These are phyloP conservation scores for Cladorrhinum samala DNA, from an alignment of 495 filamentous ascomycete species.

Conservation along the genomic window DNA sequence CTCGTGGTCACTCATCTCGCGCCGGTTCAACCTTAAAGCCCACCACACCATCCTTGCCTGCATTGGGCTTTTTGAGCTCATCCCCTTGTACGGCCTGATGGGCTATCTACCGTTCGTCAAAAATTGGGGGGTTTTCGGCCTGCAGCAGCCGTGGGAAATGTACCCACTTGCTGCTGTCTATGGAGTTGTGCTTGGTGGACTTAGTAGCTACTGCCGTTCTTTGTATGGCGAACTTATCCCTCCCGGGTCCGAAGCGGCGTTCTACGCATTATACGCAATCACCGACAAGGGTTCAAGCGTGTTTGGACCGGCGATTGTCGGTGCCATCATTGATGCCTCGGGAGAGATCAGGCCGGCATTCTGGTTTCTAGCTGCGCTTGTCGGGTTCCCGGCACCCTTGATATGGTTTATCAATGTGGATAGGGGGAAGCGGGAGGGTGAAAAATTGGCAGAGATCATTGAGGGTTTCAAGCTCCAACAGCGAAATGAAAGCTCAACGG, in stretches of 20 bases:
- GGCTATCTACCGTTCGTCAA: slow-evolving; percentile 82
- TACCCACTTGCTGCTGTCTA: slow-evolving; percentile 87
- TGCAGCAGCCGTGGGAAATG: slow-evolving; percentile 96
- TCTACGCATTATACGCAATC: slow-evolving; percentile 94
- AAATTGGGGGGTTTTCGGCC: slow-evolving; percentile 66
- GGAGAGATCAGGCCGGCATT: slow-evolving; percentile 92
- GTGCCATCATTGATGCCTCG: slow-evolving; percentile 79
- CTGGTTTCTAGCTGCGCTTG: slow-evolving; percentile 78
- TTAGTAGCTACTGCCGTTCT: slow-evolving; percentile 90
- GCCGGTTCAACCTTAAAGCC: slow-evolving; percentile 56
- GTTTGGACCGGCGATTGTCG: slow-evolving; percentile 92
- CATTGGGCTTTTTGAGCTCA: slow-evolving; percentile 83
- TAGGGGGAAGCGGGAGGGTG: slow-evolving; percentile 72
- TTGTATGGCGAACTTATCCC: slow-evolving; percentile 90
- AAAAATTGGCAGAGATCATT: slow-evolving; percentile 61
- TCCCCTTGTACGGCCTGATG: slow-evolving; percentile 84
- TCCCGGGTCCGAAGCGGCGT: slow-evolving; percentile 88
- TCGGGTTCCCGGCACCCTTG: slow-evolving; percentile 75
- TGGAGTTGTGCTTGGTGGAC: slow-evolving; percentile 84
- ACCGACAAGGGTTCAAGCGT: slow-evolving; percentile 95
- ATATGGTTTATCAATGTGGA: slow-evolving; percentile 88
- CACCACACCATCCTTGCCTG: slow-evolving; percentile 87
- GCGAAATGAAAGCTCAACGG: slow-evolving; percentile 2
- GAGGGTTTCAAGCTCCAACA: slow-evolving; percentile 44
- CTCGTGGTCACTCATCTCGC: slow-evolving; percentile 74